Conservation (phyloP, 2,329 filamentous ascomycete species). For the Ophiostoma quercus region DNA sequence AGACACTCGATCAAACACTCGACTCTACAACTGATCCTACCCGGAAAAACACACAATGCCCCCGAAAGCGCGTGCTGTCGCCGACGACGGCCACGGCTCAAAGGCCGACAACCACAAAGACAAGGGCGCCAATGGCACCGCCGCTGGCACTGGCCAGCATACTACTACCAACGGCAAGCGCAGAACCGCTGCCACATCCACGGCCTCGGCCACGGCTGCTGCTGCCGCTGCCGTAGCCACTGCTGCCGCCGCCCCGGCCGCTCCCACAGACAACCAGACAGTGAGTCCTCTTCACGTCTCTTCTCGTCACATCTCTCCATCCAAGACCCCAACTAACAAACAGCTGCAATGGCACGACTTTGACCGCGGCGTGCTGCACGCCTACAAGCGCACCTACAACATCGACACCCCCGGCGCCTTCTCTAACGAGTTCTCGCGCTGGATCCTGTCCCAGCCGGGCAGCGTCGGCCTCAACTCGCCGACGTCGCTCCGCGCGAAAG, state of each 20-base stretch:
- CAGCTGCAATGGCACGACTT: constrained; percentile 64
- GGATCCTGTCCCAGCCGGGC: constrained; percentile 55
- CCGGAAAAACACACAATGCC: constrained; percentile 20
- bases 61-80: constrained; percentile 23
- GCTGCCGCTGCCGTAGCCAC: constrained; percentile 26
- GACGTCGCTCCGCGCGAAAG: constrained; percentile 64
- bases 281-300: constrained; percentile 4
- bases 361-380: constrained; percentile 62
- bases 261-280: constrained; percentile 15
- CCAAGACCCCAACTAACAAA: background rate
- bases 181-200: constrained; percentile 44
- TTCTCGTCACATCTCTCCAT: background rate
- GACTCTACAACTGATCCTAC: background rate
- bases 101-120: constrained; percentile 46
- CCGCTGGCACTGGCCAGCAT: constrained; percentile 32
- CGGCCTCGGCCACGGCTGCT: constrained; percentile 33
- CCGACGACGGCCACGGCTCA: constrained; percentile 29
- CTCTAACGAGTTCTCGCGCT: constrained; percentile 56
- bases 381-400: constrained; percentile 68
- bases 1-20: background rate
- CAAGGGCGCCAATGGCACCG: constrained; percentile 35
- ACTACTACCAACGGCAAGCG: constrained; percentile 46
- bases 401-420: constrained; percentile 68
- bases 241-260: constrained; percentile 18
- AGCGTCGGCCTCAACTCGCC: constrained; percentile 68